Conservation (phyloP, 495 filamentous ascomycete species). For the Aspergillus homomorphus region DNA sequence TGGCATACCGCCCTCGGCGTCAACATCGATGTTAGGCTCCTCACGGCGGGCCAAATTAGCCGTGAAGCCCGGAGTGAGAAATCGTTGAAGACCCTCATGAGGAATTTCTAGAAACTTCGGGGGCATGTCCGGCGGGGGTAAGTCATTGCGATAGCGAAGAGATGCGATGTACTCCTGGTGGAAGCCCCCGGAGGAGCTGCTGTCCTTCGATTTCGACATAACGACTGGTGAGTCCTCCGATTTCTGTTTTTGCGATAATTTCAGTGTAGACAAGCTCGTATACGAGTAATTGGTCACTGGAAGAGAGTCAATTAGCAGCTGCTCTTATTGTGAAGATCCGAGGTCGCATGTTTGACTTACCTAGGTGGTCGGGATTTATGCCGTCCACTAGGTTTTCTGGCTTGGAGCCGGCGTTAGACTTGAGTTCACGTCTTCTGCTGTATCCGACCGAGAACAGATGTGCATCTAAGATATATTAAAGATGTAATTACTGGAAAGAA, state of each 20-base stretch:
- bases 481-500: background rate
- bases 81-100: constrained; percentile 82
- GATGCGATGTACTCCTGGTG: constrained; percentile 96
- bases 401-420: background rate
- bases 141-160: constrained; percentile 88
- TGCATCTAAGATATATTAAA: background rate
- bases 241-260: background rate
- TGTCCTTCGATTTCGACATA: constrained; percentile 41
- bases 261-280: background rate
- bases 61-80: constrained; percentile 82
- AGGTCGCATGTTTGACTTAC: background rate
- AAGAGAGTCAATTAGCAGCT: background rate
- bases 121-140: constrained; percentile 87
- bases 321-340: background rate
- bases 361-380: background rate
- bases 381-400: background rate
- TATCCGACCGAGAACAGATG: background rate
- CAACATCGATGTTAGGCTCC: constrained; percentile 92
- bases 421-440: background rate
- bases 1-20: constrained; percentile 96
- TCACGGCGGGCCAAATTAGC: constrained; percentile 85
- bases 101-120: constrained; percentile 97
- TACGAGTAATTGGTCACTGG: background rate
- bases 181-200: constrained; percentile 58
- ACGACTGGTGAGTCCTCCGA: background rate